Conservation (phyloP, 176 grass and related monocot species). For the Paspalum notatum region DNA sequence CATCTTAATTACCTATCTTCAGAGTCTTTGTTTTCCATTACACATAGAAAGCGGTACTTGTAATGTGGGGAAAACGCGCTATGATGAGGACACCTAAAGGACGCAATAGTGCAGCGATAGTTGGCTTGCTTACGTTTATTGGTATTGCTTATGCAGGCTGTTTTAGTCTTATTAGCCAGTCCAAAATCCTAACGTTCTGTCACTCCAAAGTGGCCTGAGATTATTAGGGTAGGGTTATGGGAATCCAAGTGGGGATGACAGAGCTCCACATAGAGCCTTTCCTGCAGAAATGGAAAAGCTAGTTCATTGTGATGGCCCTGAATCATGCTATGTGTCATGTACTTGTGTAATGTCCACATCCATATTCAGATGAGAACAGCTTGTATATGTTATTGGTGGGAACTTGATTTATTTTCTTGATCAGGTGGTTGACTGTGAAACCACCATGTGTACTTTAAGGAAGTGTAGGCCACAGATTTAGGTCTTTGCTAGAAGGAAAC, state of each 20-base stretch:
- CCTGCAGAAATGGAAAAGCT: conserved; percentile 34
- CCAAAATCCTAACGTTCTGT: background rate
- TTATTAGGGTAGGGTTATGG: background rate
- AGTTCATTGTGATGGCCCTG: conserved; percentile 15
- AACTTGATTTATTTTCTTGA: conserved; percentile 14
- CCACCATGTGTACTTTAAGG: conserved; percentile 22
- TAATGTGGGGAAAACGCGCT: background rate
- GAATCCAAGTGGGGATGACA: conserved; percentile 43
- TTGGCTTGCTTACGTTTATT: conserved; percentile 8
- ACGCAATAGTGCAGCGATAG: background rate
- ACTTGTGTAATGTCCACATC: background rate
- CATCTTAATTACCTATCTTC: background rate
- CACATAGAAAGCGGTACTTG: background rate
- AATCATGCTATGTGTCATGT: conserved; percentile 30
- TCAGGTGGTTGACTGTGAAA: conserved; percentile 40
- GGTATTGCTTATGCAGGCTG: background rate
- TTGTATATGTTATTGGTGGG: conserved; percentile 19
- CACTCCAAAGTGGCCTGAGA: background rate
- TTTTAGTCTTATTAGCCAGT: background rate
- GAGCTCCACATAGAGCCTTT: conserved; percentile 40
- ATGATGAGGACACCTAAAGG: background rate
- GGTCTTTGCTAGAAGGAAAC: background rate
- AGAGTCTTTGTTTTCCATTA: background rate
- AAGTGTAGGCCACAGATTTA: conserved; percentile 12
- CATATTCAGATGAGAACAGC: conserved; percentile 25